Evolutionary conservation across 148 eudicot genomes (phyloP).

Genomic region (Agrostemma githago): DNA sequence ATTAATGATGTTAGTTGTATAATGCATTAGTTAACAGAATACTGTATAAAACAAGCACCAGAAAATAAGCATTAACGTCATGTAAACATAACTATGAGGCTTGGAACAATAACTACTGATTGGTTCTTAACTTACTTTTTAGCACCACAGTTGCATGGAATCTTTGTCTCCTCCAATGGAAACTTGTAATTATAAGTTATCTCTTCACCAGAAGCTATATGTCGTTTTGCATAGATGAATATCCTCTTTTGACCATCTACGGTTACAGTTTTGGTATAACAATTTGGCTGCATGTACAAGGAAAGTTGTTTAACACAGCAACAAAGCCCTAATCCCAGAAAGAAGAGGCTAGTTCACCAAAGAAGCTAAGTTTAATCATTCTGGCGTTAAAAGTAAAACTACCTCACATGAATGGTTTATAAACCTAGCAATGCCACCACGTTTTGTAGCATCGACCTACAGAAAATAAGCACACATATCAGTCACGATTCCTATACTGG

Average conservation of each 20-base stretch:
- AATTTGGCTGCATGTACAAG: constrained; percentile 66
- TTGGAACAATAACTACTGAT: neutral
- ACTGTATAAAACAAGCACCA: neutral
- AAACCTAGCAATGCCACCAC: constrained; percentile 99
- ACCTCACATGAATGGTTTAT: constrained; percentile 99
- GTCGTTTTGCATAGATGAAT: constrained; percentile 91
- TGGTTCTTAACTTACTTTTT: constrained; percentile 48
- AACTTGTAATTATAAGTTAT: constrained; percentile 94
- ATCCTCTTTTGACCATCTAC: constrained; percentile 96
- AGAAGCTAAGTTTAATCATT: neutral
- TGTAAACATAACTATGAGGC: neutral
- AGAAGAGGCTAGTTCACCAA: neutral
- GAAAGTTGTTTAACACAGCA: neutral
- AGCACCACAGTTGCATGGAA: constrained; percentile 91
- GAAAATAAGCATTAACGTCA: neutral
- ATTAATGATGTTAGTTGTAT: neutral
- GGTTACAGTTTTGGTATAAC: constrained; percentile 91
- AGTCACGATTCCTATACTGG: neutral
- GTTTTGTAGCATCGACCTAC: constrained; percentile 98
- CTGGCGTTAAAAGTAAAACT: neutral
- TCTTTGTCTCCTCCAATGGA: constrained; percentile 88
- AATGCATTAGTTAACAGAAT: neutral
- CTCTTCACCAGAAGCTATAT: constrained; percentile 87
- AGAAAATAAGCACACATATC: constrained; percentile 12
- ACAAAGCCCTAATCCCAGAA: constrained; percentile 8